Base-by-base conservation (phyloP, 495 filamentous ascomycete species). In the Penicillium cataractarum region DNA sequence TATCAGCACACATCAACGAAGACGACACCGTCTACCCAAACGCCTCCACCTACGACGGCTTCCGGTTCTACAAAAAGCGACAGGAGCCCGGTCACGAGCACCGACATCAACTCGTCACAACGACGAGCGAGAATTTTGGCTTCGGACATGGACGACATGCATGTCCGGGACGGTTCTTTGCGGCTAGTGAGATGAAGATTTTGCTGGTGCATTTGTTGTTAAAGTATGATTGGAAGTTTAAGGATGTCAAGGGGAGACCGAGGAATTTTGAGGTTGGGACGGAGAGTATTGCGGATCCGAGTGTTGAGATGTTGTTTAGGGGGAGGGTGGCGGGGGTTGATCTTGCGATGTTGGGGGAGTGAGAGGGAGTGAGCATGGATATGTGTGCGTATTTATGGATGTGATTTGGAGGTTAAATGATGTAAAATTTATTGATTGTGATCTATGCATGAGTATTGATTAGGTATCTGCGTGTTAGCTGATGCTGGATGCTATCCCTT, bases 131-230 rank as follows among this genome's bases (percentile, higher is more conserved):
- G 26, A 72, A 79, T 57, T 70, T 80, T 6, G 70, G 65, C 0
- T 86, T 84, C 57, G 82, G 83, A 0, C 74, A 80, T 52, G 83
- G 84, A 7, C 55, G 71, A 37, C 82, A 88, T 56, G 83, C 86
- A 0, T 86, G 83, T 56, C 81, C 83, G 6, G 83, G 84, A 0
- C 71, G 83, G 13, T 83, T 85, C 67, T 83, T 86, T 57, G 84
- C 83, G 2, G 66, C 71, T 2, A 75, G 78, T 46, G 80, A 83
- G 70, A 66, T 79, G 32, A 86, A 86, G 61, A 76, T 83, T 57
- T 17, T 73, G 54, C 60, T 75, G 6, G 46, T 71, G 19, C 78
- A 84, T 60, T 56, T 85, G 24, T 57, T 89, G 33, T 63, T 85
- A 39, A 79, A 80, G 51, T 89, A 86, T 55, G 86, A 90, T 26